Evolutionary conservation across 1,284 basidiomycete species (phyloP).

Genomic region (Fomitopsis betulina): DNA sequence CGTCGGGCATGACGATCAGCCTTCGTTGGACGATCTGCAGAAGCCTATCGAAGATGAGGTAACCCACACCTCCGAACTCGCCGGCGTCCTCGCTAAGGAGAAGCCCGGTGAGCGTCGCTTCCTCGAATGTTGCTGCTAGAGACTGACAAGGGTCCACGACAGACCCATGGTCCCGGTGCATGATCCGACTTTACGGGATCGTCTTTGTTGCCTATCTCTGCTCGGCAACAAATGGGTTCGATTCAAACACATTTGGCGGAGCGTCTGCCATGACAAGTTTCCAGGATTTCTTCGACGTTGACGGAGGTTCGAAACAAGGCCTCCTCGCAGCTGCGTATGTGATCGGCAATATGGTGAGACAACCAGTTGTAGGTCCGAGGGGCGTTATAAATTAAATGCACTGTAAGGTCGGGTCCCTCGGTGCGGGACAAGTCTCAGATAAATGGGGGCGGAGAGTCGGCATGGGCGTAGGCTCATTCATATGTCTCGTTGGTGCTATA

Average conservation of each 20-base stretch:
- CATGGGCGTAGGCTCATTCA: slow-evolving; percentile 18
- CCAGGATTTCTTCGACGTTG: slow-evolving; percentile 13
- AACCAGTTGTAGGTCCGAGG: neutral
- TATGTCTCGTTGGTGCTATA: slow-evolving; percentile 17
- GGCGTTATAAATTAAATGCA: neutral
- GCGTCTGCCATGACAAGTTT: slow-evolving; percentile 19
- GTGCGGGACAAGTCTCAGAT: slow-evolving; percentile 19
- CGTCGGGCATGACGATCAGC: slow-evolving; percentile 2
- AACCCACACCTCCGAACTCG: slow-evolving; percentile 2
- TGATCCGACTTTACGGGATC: slow-evolving; percentile 14
- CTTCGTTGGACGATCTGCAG: neutral
- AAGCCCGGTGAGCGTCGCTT: slow-evolving; percentile 2
- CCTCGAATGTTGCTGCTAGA: neutral
- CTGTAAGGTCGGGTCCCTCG: slow-evolving; percentile 10
- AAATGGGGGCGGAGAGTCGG: slow-evolving; percentile 17
- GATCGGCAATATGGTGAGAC: slow-evolving; percentile 18
- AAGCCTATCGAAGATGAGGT: neutral
- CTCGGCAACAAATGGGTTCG: slow-evolving; percentile 20
- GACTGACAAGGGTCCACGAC: neutral
- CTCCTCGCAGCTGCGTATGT: slow-evolving; percentile 20
- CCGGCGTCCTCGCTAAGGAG: slow-evolving; percentile 9
- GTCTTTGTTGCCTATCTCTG: slow-evolving; percentile 20
- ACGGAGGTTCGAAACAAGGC: slow-evolving; percentile 17
- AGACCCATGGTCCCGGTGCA: slow-evolving; percentile 11
- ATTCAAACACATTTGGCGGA: slow-evolving; percentile 21